Evolutionary conservation across 2,329 filamentous ascomycete genomes (phyloP).

Genomic region (Fusarium nodosum): DNA sequence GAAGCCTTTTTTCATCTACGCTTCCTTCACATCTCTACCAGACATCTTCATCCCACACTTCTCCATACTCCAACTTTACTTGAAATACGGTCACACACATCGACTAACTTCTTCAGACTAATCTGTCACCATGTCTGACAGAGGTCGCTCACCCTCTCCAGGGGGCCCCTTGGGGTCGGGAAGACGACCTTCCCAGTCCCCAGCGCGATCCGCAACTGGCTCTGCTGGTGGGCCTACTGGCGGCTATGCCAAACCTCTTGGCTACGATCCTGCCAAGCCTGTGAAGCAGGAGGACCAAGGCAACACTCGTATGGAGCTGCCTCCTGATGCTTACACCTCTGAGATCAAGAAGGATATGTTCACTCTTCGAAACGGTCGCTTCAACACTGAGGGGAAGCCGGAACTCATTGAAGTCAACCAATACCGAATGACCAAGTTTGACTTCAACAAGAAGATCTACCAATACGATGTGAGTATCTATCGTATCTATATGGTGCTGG

Average conservation of each 20-base stretch:
- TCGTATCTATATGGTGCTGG: background rate
- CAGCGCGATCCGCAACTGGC: conserved; percentile 35
- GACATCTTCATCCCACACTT: background rate
- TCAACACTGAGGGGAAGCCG: conserved; percentile 69
- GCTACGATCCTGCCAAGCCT: conserved; percentile 61
- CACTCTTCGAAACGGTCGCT: conserved; percentile 55
- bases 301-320: conserved; percentile 68
- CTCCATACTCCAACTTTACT: conserved; percentile 13
- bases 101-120: conserved; percentile 18
- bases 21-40: conserved; percentile 4
- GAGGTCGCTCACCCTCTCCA: conserved; percentile 50
- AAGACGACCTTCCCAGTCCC: conserved; percentile 41
- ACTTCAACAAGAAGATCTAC: conserved; percentile 72
- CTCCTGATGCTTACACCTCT: conserved; percentile 67
- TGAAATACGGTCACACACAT: background rate
- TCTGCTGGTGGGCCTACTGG: conserved; percentile 35
- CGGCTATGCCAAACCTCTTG: conserved; percentile 52
- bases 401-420: conserved; percentile 77
- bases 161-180: conserved; percentile 36
- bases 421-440: conserved; percentile 73
- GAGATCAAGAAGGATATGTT: conserved; percentile 55
- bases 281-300: conserved; percentile 52
- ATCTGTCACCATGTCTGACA: conserved; percentile 52
- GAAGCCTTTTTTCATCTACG: background rate
- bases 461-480: conserved; percentile 83